Evolutionary conservation across 495 filamentous ascomycete genomes (phyloP).

Genomic region (Corynascus novoguineensis): DNA sequence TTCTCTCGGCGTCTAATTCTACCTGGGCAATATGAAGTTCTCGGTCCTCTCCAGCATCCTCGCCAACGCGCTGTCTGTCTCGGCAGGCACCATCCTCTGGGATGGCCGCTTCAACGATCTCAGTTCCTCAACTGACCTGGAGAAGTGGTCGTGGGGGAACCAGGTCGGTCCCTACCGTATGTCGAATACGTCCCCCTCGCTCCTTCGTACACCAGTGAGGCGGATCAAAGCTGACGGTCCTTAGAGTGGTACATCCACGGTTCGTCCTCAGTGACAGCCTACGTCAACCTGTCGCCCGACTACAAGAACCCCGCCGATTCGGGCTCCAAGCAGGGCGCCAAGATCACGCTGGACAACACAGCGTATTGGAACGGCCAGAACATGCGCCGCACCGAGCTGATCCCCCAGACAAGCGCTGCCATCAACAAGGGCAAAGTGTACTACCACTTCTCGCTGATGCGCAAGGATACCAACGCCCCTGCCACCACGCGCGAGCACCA

Average conservation of each 20-base stretch:
- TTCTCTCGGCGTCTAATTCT: neutral
- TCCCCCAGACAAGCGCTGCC: constrained; percentile 60
- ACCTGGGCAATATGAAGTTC: constrained; percentile 24
- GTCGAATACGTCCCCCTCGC: neutral
- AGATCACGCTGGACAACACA: constrained; percentile 62
- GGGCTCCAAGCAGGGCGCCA: constrained; percentile 56
- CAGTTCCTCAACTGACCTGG: constrained; percentile 44
- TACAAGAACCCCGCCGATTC: constrained; percentile 66
- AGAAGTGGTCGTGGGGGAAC: constrained; percentile 61
- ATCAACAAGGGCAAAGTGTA: constrained; percentile 57
- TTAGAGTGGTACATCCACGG: constrained; percentile 68
- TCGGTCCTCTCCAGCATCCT: constrained; percentile 22
- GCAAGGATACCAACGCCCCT: constrained; percentile 53
- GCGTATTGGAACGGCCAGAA: constrained; percentile 55
- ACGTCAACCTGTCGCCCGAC: constrained; percentile 49
- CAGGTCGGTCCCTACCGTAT: constrained; percentile 57
- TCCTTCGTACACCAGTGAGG: neutral
- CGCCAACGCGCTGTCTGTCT: constrained; percentile 22
- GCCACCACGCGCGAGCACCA: constrained; percentile 61
- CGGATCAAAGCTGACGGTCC: neutral
- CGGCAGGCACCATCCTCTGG: constrained; percentile 48
- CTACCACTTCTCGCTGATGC: constrained; percentile 68
- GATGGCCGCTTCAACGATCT: constrained; percentile 59
- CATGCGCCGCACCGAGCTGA: constrained; percentile 56
- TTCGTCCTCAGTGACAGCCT: constrained; percentile 45